Evolutionary conservation across 768 basidiomycete species (phyloP), one percentile per base, ranked within the genome.

Genomic region (Fistulinella prunicolor): DNA sequence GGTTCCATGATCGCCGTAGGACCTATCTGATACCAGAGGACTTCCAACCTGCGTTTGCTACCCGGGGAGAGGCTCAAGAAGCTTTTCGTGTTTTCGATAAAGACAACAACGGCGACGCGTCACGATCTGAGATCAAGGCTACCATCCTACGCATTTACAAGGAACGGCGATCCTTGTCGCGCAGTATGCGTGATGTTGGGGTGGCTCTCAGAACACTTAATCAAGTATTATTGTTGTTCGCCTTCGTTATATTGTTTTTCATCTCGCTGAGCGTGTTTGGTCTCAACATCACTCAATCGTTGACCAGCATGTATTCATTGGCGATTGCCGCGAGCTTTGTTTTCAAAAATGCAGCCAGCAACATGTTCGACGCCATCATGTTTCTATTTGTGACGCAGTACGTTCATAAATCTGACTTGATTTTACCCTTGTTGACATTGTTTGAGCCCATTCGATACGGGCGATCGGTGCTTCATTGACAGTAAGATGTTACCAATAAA

Each of bases 351-450:
- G 67, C 87, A 5, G 84, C 87, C 19, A 81, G 82, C 51, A 76
- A 69, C 45, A 83, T 83, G 16, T 91, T 91, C 58, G 87, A 89
- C 65, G 76, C 86, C 22, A 83, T 89, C 58, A 84, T 89, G 77
- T 86, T 91, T 63, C 64, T 89, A 53, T 89, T 89, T 61, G 86
- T 89, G 34, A 84, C 86, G 3, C 89, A 91, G 86, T 88, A 53
- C 55, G 86, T 71, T 22, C n/a, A 37, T 37, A 37, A 10, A n/a
- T 29, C 35, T 29, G 12, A 23, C 28, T 38, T n/a, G n/a, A 26
- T 39, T n/a, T n/a, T 36, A 17, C 32, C 13, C 38, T 46, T 46
- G 21, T 42, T 55, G 26, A 55, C 30, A 39, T 20, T 22, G 3
- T 24, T 26, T 21, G 20, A 88, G 85, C 62, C 86, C 86, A 4